Conservation (phyloP, 75 land plant species). For the Pseudotsuga menziesii region DNA sequence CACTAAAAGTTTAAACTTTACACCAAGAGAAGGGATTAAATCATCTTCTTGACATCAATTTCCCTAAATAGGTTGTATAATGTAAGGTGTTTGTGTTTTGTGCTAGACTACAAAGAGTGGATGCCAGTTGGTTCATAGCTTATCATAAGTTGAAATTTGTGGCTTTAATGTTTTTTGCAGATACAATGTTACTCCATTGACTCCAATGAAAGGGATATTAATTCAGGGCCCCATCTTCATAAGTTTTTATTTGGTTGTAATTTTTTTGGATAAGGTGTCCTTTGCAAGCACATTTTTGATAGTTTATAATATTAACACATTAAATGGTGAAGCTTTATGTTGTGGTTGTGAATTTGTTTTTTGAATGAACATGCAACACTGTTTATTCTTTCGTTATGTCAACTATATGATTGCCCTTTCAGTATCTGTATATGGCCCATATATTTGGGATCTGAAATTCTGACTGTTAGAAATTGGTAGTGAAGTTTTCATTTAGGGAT, state of each 20-base stretch:
- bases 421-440: neutral
- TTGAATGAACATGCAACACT: neutral
- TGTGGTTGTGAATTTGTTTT: neutral
- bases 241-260: constrained; percentile 88
- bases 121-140: constrained; percentile 2
- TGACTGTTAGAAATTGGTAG: neutral
- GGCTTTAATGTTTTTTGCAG: constrained; percentile 28
- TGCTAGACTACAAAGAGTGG: neutral
- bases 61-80: neutral
- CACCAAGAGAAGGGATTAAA: neutral
- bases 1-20: neutral
- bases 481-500: constrained; percentile 1
- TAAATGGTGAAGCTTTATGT: neutral
- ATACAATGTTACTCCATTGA: constrained; percentile 69
- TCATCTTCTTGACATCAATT: neutral
- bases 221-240: constrained; percentile 88
- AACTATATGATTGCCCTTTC: neutral
- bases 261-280: constrained; percentile 13
- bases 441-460: neutral
- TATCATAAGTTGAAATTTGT: constrained; percentile 3
- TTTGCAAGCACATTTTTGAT: neutral
- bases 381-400: neutral
- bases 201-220: constrained; percentile 78
- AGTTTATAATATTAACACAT: neutral
- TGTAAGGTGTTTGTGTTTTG: neutral